A percentile compares a stretch with the other conserved stretches of the same genome.
phyloP scores from a whole-genome alignment of 2,329 filamentous ascomycete species.

The Aspergillus neoniger region DNA sequence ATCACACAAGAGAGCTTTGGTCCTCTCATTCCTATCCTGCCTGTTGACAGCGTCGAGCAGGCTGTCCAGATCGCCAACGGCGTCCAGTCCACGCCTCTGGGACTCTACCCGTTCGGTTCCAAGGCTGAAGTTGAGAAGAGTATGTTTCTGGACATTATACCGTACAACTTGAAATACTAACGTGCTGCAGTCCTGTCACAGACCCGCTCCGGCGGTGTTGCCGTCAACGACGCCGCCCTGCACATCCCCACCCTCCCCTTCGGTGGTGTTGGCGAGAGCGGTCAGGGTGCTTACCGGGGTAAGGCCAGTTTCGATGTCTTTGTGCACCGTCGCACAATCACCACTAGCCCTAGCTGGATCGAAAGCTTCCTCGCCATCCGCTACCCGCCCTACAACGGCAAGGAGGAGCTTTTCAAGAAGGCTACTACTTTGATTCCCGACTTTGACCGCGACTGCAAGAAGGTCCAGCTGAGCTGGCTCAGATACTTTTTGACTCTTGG shows the following conservation, averaged over 20 bases:
- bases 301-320: constrained; percentile 67
- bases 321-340: constrained; percentile 61
- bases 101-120: constrained; percentile 81
- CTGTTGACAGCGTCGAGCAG: constrained; percentile 77
- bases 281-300: constrained; percentile 75
- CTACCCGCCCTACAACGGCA: constrained; percentile 63
- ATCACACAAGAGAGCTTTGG: constrained; percentile 87
- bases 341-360: constrained; percentile 62
- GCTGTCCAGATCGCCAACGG: constrained; percentile 80
- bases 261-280: constrained; percentile 79
- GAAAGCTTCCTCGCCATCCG: constrained; percentile 59
- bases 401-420: constrained; percentile 53
- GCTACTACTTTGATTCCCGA: constrained; percentile 58
- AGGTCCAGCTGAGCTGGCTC: constrained; percentile 42
- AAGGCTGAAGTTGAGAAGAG: constrained; percentile 74
- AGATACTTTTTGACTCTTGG: constrained; percentile 44
- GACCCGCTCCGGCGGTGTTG: constrained; percentile 69
- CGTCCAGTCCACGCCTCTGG: constrained; percentile 80
- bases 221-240: constrained; percentile 62
- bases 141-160: constrained; percentile 47
- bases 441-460: constrained; percentile 61
- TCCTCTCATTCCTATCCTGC: constrained; percentile 81
- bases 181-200: constrained; percentile 55
- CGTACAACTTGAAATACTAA: constrained; percentile 1
- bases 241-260: constrained; percentile 75